phyloP scores from a whole-genome alignment of 768 basidiomycete species.

The Candolleomyces eurysporus region DNA sequence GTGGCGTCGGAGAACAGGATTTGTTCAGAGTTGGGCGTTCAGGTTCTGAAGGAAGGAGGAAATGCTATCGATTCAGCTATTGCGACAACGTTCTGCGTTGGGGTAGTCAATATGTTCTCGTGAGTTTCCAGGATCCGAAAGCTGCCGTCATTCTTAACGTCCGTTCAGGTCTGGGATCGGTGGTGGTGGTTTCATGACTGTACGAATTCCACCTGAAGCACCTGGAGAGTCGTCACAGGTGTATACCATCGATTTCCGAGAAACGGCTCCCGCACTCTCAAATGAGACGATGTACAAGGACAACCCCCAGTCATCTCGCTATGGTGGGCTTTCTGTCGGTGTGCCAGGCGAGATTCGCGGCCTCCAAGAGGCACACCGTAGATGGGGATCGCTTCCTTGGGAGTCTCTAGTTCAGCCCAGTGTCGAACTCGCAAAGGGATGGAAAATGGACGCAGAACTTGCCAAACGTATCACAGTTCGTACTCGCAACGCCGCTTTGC shows the following conservation, averaged over 20 bases:
- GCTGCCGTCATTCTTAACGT: not conserved
- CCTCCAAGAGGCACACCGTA: constrained; percentile 75
- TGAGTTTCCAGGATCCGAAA: constrained; percentile 34
- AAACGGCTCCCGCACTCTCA: constrained; percentile 74
- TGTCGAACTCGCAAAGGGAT: constrained; percentile 71
- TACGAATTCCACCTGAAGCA: constrained; percentile 63
- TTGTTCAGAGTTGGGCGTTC: constrained; percentile 85
- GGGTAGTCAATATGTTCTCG: constrained; percentile 91
- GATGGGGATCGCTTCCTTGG: constrained; percentile 87
- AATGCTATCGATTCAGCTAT: constrained; percentile 91
- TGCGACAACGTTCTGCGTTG: constrained; percentile 72
- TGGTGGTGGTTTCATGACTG: constrained; percentile 86
- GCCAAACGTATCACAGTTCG: constrained; percentile 54
- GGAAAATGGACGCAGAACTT: constrained; percentile 78
- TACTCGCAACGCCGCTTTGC: not conserved
- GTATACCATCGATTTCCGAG: constrained; percentile 83
- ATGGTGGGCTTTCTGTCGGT: constrained; percentile 84
- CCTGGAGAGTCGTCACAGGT: constrained; percentile 51
- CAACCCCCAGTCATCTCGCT: constrained; percentile 49
- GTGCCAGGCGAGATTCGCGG: constrained; percentile 92
- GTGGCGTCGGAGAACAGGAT: constrained; percentile 86
- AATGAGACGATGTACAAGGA: constrained; percentile 75
- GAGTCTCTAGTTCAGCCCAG: constrained; percentile 71
- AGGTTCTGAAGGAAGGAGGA: constrained; percentile 75
- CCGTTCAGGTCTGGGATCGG: constrained; percentile 70